phyloP scores from a whole-genome alignment of 371 early-diverging fungal species.

The Capillidium heterosporum region DNA sequence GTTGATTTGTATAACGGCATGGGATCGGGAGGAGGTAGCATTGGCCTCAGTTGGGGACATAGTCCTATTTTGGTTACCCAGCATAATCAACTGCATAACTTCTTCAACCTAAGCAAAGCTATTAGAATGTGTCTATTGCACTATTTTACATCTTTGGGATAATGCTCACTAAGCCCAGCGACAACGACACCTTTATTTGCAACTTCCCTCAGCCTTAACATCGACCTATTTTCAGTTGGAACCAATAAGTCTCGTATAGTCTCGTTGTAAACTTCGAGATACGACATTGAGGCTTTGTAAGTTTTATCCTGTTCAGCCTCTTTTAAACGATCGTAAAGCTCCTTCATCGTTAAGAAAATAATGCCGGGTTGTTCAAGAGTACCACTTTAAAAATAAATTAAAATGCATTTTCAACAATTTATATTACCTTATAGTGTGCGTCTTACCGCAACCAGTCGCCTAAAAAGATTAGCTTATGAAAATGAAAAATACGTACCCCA shows the following conservation, averaged over 20 bases:
- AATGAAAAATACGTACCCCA: conserved; percentile 16
- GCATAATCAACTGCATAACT: conserved; percentile 28
- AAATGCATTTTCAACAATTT: conserved; percentile 41
- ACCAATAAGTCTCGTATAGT: conserved; percentile 64
- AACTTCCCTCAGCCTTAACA: conserved; percentile 56
- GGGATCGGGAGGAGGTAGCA: conserved; percentile 58
- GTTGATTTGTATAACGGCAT: conserved; percentile 81
- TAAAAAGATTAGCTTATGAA: neutral
- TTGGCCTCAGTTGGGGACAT: conserved; percentile 61
- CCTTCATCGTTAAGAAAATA: conserved; percentile 46
- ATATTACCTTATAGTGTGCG: conserved; percentile 32
- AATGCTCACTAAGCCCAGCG: conserved; percentile 26
- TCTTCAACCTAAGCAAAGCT: conserved; percentile 17
- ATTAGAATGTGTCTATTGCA: neutral
- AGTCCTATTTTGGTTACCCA: conserved; percentile 47
- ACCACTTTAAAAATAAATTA: conserved; percentile 35
- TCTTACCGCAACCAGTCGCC: conserved; percentile 72
- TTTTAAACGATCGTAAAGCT: conserved; percentile 41
- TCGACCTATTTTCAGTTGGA: conserved; percentile 10
- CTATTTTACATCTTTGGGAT: conserved; percentile 13
- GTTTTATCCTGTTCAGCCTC: conserved; percentile 22
- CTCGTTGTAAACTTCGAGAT: conserved; percentile 94
- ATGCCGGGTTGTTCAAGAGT: conserved; percentile 50
- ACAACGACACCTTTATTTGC: conserved; percentile 31
- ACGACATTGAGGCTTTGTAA: conserved; percentile 42